Percentiles rank a stretch among this genome's conserved stretches.
These are phyloP conservation scores for Caloboletus firmus DNA, from an alignment of 1,284 basidiomycete genomes.

Conservation along the genomic window DNA sequence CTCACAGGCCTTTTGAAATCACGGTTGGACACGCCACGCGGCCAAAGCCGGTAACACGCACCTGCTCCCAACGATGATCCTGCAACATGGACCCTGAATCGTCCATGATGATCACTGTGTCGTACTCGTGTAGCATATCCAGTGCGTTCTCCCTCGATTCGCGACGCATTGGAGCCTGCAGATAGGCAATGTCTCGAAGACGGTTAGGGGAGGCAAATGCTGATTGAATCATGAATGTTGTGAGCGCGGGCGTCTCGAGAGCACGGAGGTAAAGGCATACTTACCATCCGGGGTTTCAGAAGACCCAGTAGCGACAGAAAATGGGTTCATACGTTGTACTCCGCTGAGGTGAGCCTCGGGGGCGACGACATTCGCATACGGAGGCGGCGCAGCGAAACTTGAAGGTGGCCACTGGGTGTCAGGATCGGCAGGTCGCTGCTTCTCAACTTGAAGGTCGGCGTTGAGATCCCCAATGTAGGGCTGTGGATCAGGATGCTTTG, in stretches of 20 bases:
- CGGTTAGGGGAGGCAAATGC: constrained; percentile 16
- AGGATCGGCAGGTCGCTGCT: not conserved
- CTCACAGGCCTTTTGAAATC: constrained; percentile 21
- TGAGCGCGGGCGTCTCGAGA: constrained; percentile 20
- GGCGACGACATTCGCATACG: constrained; percentile 15
- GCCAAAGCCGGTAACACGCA: constrained; percentile 18
- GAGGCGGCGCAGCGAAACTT: constrained; percentile 19
- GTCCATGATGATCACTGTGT: constrained; percentile 57
- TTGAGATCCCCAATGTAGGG: not conserved
- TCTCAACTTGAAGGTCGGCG: constrained; percentile 1
- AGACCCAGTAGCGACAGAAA: constrained; percentile 8
- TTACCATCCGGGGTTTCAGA: not conserved
- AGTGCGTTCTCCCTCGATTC: constrained; percentile 43
- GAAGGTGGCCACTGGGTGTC: constrained; percentile 1
- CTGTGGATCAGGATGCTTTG: constrained; percentile 6
- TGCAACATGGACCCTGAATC: constrained; percentile 57
- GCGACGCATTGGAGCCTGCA: constrained; percentile 27
- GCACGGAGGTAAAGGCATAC: constrained; percentile 23
- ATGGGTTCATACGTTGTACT: not conserved
- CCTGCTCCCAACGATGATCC: constrained; percentile 48
- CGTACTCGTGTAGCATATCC: constrained; percentile 44
- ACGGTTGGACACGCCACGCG: constrained; percentile 1
- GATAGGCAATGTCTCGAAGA: constrained; percentile 23
- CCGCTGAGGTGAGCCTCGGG: constrained; percentile 3
- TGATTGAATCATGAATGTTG: constrained; percentile 26